Base-by-base conservation (phyloP, 305 asterid genomes). In the Fraxinus sp. region DNA sequence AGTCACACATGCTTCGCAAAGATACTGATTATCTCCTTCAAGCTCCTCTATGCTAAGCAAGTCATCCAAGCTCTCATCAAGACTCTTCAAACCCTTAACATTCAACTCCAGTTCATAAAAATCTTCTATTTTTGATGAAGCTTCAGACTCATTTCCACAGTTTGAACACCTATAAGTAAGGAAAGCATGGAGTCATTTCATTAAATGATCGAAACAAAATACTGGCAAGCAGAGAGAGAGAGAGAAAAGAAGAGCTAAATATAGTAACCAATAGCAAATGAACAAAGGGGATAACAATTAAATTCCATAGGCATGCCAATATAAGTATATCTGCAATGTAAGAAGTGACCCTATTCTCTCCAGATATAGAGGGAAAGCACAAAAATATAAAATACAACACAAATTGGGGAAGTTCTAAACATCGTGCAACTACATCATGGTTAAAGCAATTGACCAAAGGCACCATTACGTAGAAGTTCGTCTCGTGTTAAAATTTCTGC, bases 61-160 rank as follows among this genome's bases (percentile, higher is more conserved):
- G 86, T 96, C 99, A 85, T 92, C 94, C 89, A 96, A 86, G 86
- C 99, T 95, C 85, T 93, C 95, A 83, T 92, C 94, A 52, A 96
- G 92, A 88, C 89, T 92, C 92, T 92, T 93, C 91, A 96, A 88
- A 74, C 98, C 99, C 93, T 92, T 93, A 80, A 96, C 89, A 87
- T 96, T 96, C 89, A 96, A 89, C 95, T 96, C 99, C 91, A 96
- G 90, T 88, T 90, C 98, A 86, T 96, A 96, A 87, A 96, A 96
- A 85, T 96, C 99, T 86, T 96, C 99, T 77, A 92, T 83, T 85
- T 95, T 92, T 81, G 97, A 93, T 41, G 99, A 96, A 81, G 98
- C 98, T 89, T 92, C 93, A 80, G 99, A 96, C 83, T 95, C 94
- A 79, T 95, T 93, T 77, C 99, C 99, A 85, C 99, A 96, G 87